Evolutionary conservation across 2,329 filamentous ascomycete genomes (phyloP), one percentile per base, ranked within the genome.

Genomic region (Pestalotiopsis sp.): DNA sequence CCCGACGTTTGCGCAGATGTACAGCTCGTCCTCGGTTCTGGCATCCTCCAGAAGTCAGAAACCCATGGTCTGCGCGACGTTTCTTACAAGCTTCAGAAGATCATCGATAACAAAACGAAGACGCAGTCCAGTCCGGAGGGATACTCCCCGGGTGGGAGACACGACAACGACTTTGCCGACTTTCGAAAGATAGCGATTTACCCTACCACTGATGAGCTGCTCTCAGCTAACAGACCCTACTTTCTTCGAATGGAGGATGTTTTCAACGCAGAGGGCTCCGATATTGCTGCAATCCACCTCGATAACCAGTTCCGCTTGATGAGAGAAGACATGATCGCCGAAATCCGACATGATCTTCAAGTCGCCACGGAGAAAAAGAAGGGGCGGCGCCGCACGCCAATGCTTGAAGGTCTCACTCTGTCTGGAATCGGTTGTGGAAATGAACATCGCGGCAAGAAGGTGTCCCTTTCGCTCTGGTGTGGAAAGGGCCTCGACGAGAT

Each of bases 271-370:
- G 68, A 80, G 1, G 25, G 74, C 12, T 69, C 80, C 1, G 72
- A 75, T 0, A 82, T 87, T 1, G 77, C 84, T 0, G 77, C 78
- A 0, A 76, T 80, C 0, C 89, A 93, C 74, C 76, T 92, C 0
- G 91, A 93, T 73, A 92, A 91, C 73, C 89, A 93, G 67, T 94
- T 92, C 71, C 88, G 92, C 0, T 83, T 94, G 0, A 80, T 93
- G 0, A 81, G 92, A 2, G 91, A 94, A 71, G 92, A 94, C 70
- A 90, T 93, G 84, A 77, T 94, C 0, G 86, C 82, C 0, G 90
- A 92, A 70, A 79, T 94, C 1, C 85, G 88, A 1, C 86, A 89
- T 6, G 90, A 91, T 14, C 61, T 72, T 1, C 66, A 69, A 45
- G 52, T 68, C 20, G 70, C 68, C 0, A 80, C 75, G n/a, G 85